These are phyloP conservation scores for Limnanthes douglasii DNA, from an alignment of 345 rosid genomes.

Conservation along the genomic window DNA sequence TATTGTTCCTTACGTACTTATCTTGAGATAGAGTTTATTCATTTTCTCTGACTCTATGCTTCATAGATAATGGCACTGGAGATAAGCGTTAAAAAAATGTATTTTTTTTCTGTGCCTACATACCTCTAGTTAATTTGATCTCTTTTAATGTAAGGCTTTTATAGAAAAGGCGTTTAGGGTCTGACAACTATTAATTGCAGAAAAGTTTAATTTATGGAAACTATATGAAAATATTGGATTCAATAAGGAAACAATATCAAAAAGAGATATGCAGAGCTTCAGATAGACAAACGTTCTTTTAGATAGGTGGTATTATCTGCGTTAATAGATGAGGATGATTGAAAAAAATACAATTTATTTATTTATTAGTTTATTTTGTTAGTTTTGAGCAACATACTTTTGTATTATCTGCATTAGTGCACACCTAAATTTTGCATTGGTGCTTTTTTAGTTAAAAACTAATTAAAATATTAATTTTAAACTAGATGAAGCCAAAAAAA, in stretches of 20 bases:
- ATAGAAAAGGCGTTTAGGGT: too few relatives aligned
- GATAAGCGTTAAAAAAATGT: too few relatives aligned
- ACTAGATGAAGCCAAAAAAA: conserved; percentile 80
- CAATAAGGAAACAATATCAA: conserved; percentile 83
- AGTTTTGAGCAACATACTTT: too few relatives aligned
- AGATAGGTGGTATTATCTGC: conserved; percentile 29
- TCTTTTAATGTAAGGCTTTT: too few relatives aligned
- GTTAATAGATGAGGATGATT: background rate
- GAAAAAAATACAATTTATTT: background rate
- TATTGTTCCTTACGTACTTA: conserved; percentile 1
- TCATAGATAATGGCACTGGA: too few relatives aligned
- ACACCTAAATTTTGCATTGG: background rate
- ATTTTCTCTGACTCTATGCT: background rate
- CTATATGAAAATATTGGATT: conserved; percentile 84
- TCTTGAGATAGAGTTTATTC: background rate
- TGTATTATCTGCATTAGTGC: background rate
- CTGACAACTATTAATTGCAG: conserved; percentile 15
- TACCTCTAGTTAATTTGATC: too few relatives aligned
- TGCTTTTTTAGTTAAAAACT: background rate
- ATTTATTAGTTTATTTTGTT: too few relatives aligned
- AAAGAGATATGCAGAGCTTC: conserved; percentile 85
- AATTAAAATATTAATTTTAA: conserved; percentile 21
- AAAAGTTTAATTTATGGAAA: conserved; percentile 69
- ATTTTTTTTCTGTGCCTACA: too few relatives aligned
- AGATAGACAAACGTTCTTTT: conserved; percentile 71